A percentile compares a stretch with the other conserved stretches of the same genome.
Conservation (phyloP, 192 early-diverging fungal species). For the Coemansia sp. region DNA sequence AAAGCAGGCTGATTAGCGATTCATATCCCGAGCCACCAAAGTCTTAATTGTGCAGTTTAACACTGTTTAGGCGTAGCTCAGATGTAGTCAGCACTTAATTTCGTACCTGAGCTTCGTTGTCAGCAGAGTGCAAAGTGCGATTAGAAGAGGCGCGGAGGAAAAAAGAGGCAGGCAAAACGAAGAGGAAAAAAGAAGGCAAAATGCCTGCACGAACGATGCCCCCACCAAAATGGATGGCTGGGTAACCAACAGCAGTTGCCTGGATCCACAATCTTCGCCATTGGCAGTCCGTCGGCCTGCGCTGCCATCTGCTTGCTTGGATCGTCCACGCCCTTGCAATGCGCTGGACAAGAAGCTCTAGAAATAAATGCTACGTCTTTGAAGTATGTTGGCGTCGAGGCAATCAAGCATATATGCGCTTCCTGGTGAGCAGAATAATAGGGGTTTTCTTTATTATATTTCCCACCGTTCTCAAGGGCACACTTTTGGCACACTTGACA, state of each 20-base stretch:
- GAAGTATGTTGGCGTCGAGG: no score
- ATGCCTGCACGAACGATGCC: not conserved
- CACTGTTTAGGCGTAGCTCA: not conserved
- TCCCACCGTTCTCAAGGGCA: not conserved
- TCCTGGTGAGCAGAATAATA: no score
- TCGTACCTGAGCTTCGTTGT: slow-evolving; percentile 8
- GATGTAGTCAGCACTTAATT: not conserved
- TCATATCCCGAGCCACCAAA: not conserved
- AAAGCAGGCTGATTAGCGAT: not conserved
- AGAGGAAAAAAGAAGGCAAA: not conserved
- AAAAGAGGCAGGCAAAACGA: not conserved
- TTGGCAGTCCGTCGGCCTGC: not conserved
- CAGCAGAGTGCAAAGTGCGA: not conserved
- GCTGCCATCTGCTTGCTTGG: not conserved
- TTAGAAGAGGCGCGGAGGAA: not conserved
- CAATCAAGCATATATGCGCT: no score
- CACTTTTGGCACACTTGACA: no score
- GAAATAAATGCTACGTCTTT: no score
- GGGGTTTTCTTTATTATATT: not conserved
- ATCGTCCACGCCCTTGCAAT: no score
- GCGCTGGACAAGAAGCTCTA: no score
- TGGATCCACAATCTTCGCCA: not conserved
- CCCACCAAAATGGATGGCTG: not conserved
- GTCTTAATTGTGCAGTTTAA: not conserved
- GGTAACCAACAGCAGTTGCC: not conserved